Conservation (phyloP, 106 monocot genomes). For the Allium sativum region DNA sequence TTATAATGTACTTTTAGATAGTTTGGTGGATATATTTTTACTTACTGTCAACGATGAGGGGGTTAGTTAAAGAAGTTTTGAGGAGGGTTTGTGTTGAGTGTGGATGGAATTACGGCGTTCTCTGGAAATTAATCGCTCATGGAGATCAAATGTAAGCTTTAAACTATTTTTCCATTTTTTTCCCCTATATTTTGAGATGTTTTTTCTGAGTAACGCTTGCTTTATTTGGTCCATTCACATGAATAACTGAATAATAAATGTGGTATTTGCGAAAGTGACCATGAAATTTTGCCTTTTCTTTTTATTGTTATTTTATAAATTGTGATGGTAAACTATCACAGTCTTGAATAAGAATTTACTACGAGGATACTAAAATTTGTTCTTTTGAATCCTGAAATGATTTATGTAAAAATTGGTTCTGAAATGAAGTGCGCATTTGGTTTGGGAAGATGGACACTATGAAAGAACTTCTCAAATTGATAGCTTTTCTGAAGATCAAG, state of each 20-base stretch:
- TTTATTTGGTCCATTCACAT: no score
- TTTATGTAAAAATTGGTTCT: not conserved
- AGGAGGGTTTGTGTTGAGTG: slow-evolving; percentile 50
- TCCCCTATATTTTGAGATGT: not conserved
- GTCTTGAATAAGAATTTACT: no score
- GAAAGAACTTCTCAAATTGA: slow-evolving; percentile 12
- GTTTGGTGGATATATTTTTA: not conserved
- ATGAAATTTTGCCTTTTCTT: no score
- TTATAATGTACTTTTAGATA: not conserved
- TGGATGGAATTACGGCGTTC: slow-evolving; percentile 75
- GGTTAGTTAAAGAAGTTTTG: slow-evolving; percentile 30
- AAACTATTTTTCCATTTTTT: not conserved
- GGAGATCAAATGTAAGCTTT: slow-evolving; percentile 36
- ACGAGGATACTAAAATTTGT: no score
- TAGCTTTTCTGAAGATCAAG: slow-evolving; percentile 11
- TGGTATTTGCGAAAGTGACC: no score
- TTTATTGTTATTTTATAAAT: no score
- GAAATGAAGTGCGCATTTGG: slow-evolving; percentile 43
- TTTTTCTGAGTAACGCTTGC: not conserved
- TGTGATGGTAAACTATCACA: no score
- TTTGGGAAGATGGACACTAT: slow-evolving; percentile 61
- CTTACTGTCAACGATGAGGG: slow-evolving; percentile 16
- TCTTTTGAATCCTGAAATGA: not conserved
- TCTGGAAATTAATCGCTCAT: slow-evolving; percentile 39
- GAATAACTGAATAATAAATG: no score